Base-by-base conservation (phyloP, 176 grass and related monocot species). In the Oryza brachyantha region DNA sequence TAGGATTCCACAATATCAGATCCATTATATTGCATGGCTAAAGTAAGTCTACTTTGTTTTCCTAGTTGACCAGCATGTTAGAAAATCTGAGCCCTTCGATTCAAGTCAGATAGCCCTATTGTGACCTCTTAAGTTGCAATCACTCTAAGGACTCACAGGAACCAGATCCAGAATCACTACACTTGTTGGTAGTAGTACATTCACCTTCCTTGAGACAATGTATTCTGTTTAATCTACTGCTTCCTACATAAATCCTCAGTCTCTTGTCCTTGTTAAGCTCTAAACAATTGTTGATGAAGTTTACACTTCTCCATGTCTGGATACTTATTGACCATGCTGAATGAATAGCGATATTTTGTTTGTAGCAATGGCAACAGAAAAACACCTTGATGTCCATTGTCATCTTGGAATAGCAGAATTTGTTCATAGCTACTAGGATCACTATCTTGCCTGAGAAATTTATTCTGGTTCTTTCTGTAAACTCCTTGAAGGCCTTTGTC, bases 391-490 rank as follows among this genome's bases (percentile, higher is more conserved):
- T 4, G 41, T 13, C 12, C 41, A 13, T 43, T 43, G 41, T 43
- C 41, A 14, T 43, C 41, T 43, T 43, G 27, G 7, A 60, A 14
- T n/a, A 16, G 1, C n/a, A 21, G 7, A 7, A 55, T 21, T 55
- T 55, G 50, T 22, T 55, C 3, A 22, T 55, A 22, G 31, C 31
- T 32, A 32, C 32, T 62, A 34, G 29, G 22, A 73, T 25, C 29
- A 12, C n/a, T 2, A 65, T 76, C 9, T 62, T 27, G 29, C 26
- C 45, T 62, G 38, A 27, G 38, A n/a, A 77, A 24, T 61, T 27
- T 70, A 26, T 64, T 64, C 28, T 72, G 54, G 39, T 73, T 46
- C 28, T 64, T 63, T 11, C 4, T 76, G 11, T 61, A 77, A 48
- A 84, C n/a, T 10, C 42, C 38, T 29, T 38, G 1, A 37, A 66